Conservation (phyloP, 2,329 filamentous ascomycete genomes). For the Venturia carpophila region DNA sequence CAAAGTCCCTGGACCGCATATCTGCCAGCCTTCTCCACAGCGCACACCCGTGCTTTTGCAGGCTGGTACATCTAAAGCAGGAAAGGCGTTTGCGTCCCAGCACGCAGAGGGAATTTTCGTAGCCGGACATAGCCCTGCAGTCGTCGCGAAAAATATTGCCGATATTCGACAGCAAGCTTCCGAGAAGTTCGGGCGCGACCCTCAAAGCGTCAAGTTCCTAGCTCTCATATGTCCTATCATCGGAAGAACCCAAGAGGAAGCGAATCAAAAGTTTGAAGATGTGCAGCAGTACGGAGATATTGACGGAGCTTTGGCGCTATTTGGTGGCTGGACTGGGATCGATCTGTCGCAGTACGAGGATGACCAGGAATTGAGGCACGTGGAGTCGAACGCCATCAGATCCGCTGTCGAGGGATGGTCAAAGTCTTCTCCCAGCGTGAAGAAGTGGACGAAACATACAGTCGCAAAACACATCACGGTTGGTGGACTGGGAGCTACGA, state of each 20-base stretch:
- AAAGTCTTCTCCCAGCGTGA: slow-evolving; percentile 49
- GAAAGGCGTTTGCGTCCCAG: slow-evolving; percentile 59
- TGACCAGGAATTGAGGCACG: slow-evolving; percentile 54
- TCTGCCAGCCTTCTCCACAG: slow-evolving; percentile 59
- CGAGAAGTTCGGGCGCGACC: slow-evolving; percentile 48
- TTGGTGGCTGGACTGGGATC: slow-evolving; percentile 68
- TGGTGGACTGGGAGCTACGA: slow-evolving; percentile 57
- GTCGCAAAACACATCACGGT: slow-evolving; percentile 61
- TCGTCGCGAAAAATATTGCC: slow-evolving; percentile 54
- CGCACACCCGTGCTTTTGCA: slow-evolving; percentile 62
- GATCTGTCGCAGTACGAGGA: slow-evolving; percentile 54
- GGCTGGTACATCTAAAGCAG: slow-evolving; percentile 59
- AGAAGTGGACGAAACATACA: slow-evolving; percentile 65
- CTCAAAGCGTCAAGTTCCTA: slow-evolving; percentile 57
- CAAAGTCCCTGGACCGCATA: slow-evolving; percentile 53
- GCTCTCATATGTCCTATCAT: slow-evolving; percentile 59
- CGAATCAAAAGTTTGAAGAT: slow-evolving; percentile 54
- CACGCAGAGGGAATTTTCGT: slow-evolving; percentile 67
- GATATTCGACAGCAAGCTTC: slow-evolving; percentile 53
- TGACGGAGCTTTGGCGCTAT: slow-evolving; percentile 61
- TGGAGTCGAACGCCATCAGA: slow-evolving; percentile 52
- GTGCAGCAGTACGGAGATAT: slow-evolving; percentile 53
- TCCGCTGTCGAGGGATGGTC: slow-evolving; percentile 50
- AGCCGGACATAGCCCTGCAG: slow-evolving; percentile 54
- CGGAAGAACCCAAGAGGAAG: slow-evolving; percentile 58